Evolutionary conservation across 345 rosid species (phyloP).

Genomic region (Aquilaria sinensis): DNA sequence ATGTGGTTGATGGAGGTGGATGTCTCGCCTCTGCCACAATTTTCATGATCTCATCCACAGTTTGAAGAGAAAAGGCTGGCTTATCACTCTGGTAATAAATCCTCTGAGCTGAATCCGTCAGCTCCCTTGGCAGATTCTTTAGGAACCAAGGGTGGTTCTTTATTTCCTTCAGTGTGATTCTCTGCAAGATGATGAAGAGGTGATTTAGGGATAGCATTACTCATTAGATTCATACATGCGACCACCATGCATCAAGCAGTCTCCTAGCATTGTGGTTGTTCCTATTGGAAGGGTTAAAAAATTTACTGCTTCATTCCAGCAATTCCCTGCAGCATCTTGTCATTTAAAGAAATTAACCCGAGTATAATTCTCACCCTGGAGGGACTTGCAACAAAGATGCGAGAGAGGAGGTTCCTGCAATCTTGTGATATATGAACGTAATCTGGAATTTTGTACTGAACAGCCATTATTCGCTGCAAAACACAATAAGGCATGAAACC

Average conservation of each 20-base stretch:
- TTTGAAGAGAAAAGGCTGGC: slow-evolving; percentile 72
- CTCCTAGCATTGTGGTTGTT: background rate
- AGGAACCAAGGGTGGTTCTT: slow-evolving; percentile 91
- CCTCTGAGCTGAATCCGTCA: slow-evolving; percentile 75
- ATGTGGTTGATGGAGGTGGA: slow-evolving; percentile 45
- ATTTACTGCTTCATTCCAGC: no score
- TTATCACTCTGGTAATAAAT: slow-evolving; percentile 63
- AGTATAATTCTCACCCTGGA: slow-evolving; percentile 39
- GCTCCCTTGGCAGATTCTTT: slow-evolving; percentile 89
- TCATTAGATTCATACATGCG: background rate
- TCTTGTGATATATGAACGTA: slow-evolving; percentile 78
- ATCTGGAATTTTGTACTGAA: slow-evolving; percentile 87
- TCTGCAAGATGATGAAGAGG: slow-evolving; percentile 28
- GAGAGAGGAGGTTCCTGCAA: slow-evolving; percentile 75
- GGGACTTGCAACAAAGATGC: slow-evolving; percentile 72
- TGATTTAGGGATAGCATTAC: background rate
- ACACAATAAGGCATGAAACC: slow-evolving; percentile 1
- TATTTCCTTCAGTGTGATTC: slow-evolving; percentile 74
- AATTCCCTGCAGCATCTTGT: no score
- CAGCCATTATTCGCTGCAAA: slow-evolving; percentile 77
- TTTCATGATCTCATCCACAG: slow-evolving; percentile 82
- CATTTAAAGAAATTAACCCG: background rate
- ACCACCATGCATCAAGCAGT: background rate
- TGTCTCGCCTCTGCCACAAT: slow-evolving; percentile 86
- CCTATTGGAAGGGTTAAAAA: no score